Base-by-base conservation (phyloP, 192 early-diverging fungal genomes). In the Gamsiella multidivaricata region DNA sequence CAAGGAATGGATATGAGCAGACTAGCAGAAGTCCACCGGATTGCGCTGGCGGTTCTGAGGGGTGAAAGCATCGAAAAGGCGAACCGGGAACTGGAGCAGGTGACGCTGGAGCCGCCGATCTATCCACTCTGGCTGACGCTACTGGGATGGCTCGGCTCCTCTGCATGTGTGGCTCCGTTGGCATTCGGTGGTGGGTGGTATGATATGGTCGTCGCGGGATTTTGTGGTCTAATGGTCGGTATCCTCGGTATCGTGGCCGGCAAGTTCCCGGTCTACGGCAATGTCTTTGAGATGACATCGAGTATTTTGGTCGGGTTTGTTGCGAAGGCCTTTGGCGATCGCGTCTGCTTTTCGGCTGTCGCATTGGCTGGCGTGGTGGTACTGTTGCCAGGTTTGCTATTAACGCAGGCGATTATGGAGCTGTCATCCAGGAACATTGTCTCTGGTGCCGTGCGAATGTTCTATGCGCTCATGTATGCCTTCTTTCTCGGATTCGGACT, bases 361-460 rank as follows among this genome's bases (percentile, higher is more conserved):
- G 49, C 79, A 3, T 34, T 83, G 28, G 66, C 74, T 0, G 69
- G 75, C 11, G 60, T 83, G 18, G 81, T 78, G 8, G 75, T 83
- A 17, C 47, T 83, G 15, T 28, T 83, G 31, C 81, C 81, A 14
- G 81, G 81, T 25, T 61, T 83, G 12, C 29, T 74, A 42, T 25
- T 83, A 31, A 79, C 81, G 2, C 69, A 80, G 34, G 79, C 76
- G 9, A 69, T 79, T 29, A 83, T 82, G 81, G 81, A 83, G 49
- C 31, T 74, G 17, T 69, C 81, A 0, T 67, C 69, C 17, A 65
- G 74, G 39, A 73, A 70, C 7, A 62, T 82, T 34, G 67, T 69
- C 5, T 82, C 81, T 14, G 81, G 81, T 18, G 65, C 81, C 36
- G 78, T 78, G 12, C 59, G 75, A 37, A 66, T 83, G 61, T 67